Conservation (phyloP, 345 rosid genomes). For the Kernera saxatilis region DNA sequence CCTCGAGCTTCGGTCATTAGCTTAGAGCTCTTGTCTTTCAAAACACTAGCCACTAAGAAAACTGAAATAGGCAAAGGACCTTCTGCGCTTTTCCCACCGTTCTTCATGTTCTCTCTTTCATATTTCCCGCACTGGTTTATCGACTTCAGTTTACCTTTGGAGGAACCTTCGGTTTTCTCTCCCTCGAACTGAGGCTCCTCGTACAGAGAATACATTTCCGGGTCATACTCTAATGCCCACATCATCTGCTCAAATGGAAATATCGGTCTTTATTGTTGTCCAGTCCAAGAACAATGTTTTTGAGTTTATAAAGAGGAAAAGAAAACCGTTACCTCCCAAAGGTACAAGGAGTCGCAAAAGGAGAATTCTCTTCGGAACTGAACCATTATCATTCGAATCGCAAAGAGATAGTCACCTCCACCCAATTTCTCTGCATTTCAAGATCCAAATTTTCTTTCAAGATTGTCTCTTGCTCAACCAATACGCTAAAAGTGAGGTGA, state of each 20-base stretch:
- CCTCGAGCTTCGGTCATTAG: slow-evolving; percentile 84
- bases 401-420: slow-evolving; percentile 96
- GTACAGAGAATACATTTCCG: slow-evolving; percentile 63
- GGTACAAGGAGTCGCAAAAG: slow-evolving; percentile 88
- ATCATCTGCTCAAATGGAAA: slow-evolving; percentile 66
- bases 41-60: slow-evolving; percentile 94
- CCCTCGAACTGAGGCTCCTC: slow-evolving; percentile 51
- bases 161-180: slow-evolving; percentile 46
- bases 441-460: not conserved
- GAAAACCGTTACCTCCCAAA: slow-evolving; percentile 79
- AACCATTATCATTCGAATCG: slow-evolving; percentile 96
- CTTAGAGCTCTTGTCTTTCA: slow-evolving; percentile 89
- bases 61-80: slow-evolving; percentile 88
- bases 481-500: not conserved
- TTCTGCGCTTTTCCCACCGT: slow-evolving; percentile 43
- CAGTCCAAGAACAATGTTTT: not conserved
- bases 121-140: slow-evolving; percentile 72
- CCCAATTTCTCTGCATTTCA: slow-evolving; percentile 70
- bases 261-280: not conserved
- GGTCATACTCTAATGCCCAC: slow-evolving; percentile 99
- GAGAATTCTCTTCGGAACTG: slow-evolving; percentile 95
- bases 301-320: not conserved
- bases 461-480: not conserved
- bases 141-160: slow-evolving; percentile 54
- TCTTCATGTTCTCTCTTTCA: slow-evolving; percentile 83